Base-by-base conservation (phyloP, 805 yeast genomes). In the Candida awuae region DNA sequence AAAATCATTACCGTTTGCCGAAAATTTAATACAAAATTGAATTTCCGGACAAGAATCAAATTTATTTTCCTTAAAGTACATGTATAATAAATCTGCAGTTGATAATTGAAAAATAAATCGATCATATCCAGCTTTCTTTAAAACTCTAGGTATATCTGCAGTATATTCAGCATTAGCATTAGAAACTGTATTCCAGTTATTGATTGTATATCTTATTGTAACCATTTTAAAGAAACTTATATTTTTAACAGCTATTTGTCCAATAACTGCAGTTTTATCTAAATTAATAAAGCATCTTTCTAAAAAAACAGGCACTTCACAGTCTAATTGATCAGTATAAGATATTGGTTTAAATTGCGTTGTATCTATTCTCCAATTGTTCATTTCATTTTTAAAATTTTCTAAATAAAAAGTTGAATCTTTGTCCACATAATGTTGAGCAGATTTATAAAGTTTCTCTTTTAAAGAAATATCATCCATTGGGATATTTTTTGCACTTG, bases 241-340 rank as follows among this genome's bases (percentile, higher is more conserved):
- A 62, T 88, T 90, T 51, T 75, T 73, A 20, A 84, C 96, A 3
- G 90, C 84, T 33, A 88, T 66, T 38, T 77, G 78, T 2, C 96
- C 97, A 36, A 74, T 56, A 13, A 88, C 61, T 40, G 64, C 66
- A 42, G 70, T 68, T 47, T 73, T 72, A 46, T 80, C 84, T 8
- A 69, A 59, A 27, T 78, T 68, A 20, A 85, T 62, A 48, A 74
- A 73, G 4, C 80, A 57, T 35, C 75, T 63, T 47, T 86, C 95
- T 40, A 85, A 61, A 49, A 77, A 83, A 0, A 84, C 81, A 1
- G 64, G 59, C 8, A 62, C 56, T 12, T 56, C 58, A 12, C 54
- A 53, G 44, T 73, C 67, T 25, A 67, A 65, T 22, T 63, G 61
- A 43, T 70, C 69, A 35, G 53, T 44, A 49, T 73, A 71, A 20